phyloP scores from a whole-genome alignment of 2,329 filamentous ascomycete species.

The Colletotrichum spaethianum region DNA sequence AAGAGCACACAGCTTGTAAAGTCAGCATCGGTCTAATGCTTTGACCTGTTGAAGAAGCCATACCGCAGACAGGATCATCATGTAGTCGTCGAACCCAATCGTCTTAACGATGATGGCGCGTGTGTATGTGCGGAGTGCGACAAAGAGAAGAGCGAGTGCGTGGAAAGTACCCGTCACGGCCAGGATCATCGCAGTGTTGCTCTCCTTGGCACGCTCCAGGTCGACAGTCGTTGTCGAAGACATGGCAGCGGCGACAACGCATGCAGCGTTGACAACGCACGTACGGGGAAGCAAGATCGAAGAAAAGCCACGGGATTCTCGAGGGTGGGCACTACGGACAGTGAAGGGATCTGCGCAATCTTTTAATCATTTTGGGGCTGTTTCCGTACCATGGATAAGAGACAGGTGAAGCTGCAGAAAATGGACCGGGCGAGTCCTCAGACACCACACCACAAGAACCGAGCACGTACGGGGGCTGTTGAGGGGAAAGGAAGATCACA shows the following conservation, averaged over 20 bases:
- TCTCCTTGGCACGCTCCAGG: slow-evolving; percentile 46
- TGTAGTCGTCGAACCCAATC: slow-evolving; percentile 48
- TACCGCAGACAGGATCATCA: slow-evolving; percentile 48
- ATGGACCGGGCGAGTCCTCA: background rate
- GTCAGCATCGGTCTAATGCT: background rate
- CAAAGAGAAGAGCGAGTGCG: slow-evolving; percentile 44
- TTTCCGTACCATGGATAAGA: background rate
- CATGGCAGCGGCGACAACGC: slow-evolving; percentile 15
- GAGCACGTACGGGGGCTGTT: background rate
- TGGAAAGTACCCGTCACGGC: slow-evolving; percentile 44
- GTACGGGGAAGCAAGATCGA: background rate
- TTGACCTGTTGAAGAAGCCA: slow-evolving; percentile 8
- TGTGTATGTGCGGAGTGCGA: slow-evolving; percentile 41
- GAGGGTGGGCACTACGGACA: slow-evolving; percentile 2
- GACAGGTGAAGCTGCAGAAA: background rate
- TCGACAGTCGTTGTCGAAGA: slow-evolving; percentile 22
- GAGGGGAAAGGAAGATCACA: background rate
- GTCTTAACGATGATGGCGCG: slow-evolving; percentile 43
- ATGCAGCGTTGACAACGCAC: slow-evolving; percentile 7
- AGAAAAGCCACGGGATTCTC: background rate
- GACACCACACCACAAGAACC: slow-evolving; percentile 3
- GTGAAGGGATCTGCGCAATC: slow-evolving; percentile 9
- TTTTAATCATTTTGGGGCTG: slow-evolving; percentile 18
- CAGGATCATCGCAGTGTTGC: slow-evolving; percentile 45
- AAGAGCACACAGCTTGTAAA: slow-evolving; percentile 46